A percentile compares a stretch with the other conserved stretches of the same genome.
These are phyloP conservation scores for Fusarium continuum DNA, from an alignment of 2,329 filamentous ascomycete genomes.

Conservation along the genomic window DNA sequence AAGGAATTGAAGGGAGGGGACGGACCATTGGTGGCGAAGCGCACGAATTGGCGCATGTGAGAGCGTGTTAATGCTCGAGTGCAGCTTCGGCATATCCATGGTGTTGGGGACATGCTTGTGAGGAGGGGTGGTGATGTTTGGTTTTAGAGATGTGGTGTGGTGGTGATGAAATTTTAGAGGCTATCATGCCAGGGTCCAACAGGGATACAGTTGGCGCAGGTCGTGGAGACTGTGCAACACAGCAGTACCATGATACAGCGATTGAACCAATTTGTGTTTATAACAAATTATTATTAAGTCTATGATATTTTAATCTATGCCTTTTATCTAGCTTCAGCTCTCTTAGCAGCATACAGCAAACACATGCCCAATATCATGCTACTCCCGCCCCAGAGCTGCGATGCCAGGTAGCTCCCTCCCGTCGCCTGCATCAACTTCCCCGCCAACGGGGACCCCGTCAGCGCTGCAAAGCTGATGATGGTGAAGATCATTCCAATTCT, in stretches of 20 bases:
- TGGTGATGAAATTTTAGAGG: conserved; percentile 36
- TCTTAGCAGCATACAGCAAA: conserved; percentile 53
- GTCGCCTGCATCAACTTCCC: conserved; percentile 58
- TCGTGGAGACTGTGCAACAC: neutral
- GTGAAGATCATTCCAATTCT: conserved; percentile 70
- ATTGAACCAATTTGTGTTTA: neutral
- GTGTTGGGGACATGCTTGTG: conserved; percentile 45
- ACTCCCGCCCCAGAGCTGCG: conserved; percentile 61
- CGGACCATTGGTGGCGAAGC: conserved; percentile 48
- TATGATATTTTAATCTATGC: neutral
- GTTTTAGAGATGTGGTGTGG: neutral
- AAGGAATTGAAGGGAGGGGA: fast-evolving
- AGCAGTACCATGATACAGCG: neutral
- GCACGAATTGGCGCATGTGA: conserved; percentile 41
- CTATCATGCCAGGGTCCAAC: conserved; percentile 4
- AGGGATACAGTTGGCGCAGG: conserved; percentile 25
- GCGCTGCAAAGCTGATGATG: conserved; percentile 62
- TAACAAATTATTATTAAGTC: neutral
- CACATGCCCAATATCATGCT: conserved; percentile 55
- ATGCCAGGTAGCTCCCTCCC: conserved; percentile 57
- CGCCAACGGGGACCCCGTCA: conserved; percentile 64
- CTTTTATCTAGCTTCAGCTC: conserved; percentile 43
- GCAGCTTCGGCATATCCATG: conserved; percentile 52
- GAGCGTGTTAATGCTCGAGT: conserved; percentile 43
- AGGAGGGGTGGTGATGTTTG: conserved; percentile 9